Evolutionary conservation across 2,329 filamentous ascomycete genomes (phyloP), one percentile per base, ranked within the genome.

Genomic region (Huntiella abstrusa): DNA sequence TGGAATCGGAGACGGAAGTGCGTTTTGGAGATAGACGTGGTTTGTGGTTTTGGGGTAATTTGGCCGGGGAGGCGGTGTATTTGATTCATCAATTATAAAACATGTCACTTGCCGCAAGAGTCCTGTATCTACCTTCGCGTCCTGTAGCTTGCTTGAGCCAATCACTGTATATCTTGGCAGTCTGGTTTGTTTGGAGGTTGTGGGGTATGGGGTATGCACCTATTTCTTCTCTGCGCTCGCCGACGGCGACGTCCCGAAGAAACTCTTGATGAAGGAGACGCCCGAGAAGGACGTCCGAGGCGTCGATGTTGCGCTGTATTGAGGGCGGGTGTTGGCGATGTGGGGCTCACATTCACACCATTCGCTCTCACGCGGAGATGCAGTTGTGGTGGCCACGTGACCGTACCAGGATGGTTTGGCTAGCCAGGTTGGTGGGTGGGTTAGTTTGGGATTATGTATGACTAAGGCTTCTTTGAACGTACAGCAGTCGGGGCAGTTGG

Each of bases 331-430:
- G 22, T 28, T 28, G 22, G 22, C 22, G 46, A 65, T 59, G 51
- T 58, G 61, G 32, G 67, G 66, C 48, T 60, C 55, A 57, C 67
- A 70, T 6, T 60, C 63, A 56, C 67, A 70, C 66, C 66, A 67
- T 39, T 68, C 54, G 10, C 61, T 57, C 55, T 69, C 61, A 28
- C 64, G 58, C 3, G 69, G 57, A 47, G 61, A 59, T 32, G 57
- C 52, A 39, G 40, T 12, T n/a, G 11, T 15, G 16, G 53, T 70
- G 67, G 47, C 51, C 59, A 43, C 67, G 67, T 57, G 67, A 70
- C 67, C 67, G 50, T 65, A 63, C 67, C 67, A 70, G 19, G 66
- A 56, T 53, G 64, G 61, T 55, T 67, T 69, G 22, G 63, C 67
- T 70, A 48, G n/a, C 32, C 16, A 13, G 10, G 13, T 35, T 4